phyloP scores from a whole-genome alignment of 208 protist genomes.

The Wallacemonas sp. region DNA sequence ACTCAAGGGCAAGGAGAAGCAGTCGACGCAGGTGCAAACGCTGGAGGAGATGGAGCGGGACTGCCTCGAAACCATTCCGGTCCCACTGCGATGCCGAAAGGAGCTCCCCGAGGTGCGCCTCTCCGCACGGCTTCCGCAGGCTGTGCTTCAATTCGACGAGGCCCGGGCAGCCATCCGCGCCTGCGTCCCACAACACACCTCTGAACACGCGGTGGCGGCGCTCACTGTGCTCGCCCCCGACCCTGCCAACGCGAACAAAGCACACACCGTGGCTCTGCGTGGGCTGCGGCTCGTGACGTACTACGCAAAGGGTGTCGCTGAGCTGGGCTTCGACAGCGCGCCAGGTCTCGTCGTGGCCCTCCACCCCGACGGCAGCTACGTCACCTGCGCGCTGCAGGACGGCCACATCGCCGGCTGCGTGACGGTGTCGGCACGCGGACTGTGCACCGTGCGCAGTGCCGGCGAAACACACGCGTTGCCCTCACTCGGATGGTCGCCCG shows the following conservation, averaged over 20 bases:
- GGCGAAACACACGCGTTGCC: not conserved
- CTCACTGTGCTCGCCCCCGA: slow-evolving; percentile 4
- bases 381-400: slow-evolving; percentile 10
- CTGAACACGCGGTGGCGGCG: not conserved
- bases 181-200: too few relatives aligned
- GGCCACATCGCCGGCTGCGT: not conserved
- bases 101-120: slow-evolving; percentile 9
- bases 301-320: slow-evolving; percentile 15
- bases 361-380: slow-evolving; percentile 46
- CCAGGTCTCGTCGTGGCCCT: slow-evolving; percentile 39
- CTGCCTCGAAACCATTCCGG: slow-evolving; percentile 44
- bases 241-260: not conserved
- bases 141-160: slow-evolving; percentile 9
- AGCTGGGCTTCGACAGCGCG: slow-evolving; percentile 8
- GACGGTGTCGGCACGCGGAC: not conserved
- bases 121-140: not conserved
- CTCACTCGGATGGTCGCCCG: not conserved
- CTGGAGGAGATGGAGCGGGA: slow-evolving; percentile 57
- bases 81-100: slow-evolving; percentile 18
- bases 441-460: slow-evolving; percentile 5
- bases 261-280: not conserved
- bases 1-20: slow-evolving; percentile 27
- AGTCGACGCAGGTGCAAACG: slow-evolving; percentile 34
- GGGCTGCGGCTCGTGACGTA: not conserved
- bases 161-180: slow-evolving; percentile 7